Base-by-base conservation (phyloP, 1,139 yeast genomes). In the Geotrichum aggregatum region DNA sequence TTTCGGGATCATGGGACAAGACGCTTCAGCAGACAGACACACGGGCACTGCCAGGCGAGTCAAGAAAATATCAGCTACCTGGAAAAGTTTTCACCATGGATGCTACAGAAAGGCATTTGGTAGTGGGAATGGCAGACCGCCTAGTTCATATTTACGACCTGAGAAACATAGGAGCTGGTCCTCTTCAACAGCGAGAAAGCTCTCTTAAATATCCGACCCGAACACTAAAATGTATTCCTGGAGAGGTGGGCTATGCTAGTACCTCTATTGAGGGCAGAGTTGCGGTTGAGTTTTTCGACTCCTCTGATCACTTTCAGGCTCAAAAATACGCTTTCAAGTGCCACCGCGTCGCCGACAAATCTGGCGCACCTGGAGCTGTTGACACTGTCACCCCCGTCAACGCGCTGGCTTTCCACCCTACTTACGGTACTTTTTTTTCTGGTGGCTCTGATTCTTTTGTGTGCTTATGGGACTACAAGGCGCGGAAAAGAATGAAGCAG, bases 251-350 rank as follows among this genome's bases (percentile, higher is more conserved):
- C 0, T 88, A 82, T 65, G 89, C 87, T 0, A 77, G 84, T 39
- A 76, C 91, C n/a, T 84, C 95, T 2, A 76, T 88, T 13, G 97
- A 89, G 61, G 97, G 97, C 0, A 73, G 96, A 44, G 92, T 87
- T 0, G 84, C 95, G 0, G 78, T 91, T 38, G 96, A 88, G 59
- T 84, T 78, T 63, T 80, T 83, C 55, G 80, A 83, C 52, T 74
- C 78, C 1, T 65, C 76, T 0, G 76, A 78, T 0, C 72, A 71
- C 19, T 66, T 67, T 0, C 83, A 80, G 57, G 65, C 67, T 4
- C 69, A 74, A 51, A 77, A 80, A 54, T 91, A 83, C 66, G 95
- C 96, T 0, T 91, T 89, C 73, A 83, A 88, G 62, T 86, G 96
- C 59, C 97, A 91, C 66, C 71, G 96, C 35, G 67, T 66, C 3